Evolutionary conservation across 441 rosid species (phyloP), one percentile per base, ranked within the genome.

Genomic region (Breynia disticha): DNA sequence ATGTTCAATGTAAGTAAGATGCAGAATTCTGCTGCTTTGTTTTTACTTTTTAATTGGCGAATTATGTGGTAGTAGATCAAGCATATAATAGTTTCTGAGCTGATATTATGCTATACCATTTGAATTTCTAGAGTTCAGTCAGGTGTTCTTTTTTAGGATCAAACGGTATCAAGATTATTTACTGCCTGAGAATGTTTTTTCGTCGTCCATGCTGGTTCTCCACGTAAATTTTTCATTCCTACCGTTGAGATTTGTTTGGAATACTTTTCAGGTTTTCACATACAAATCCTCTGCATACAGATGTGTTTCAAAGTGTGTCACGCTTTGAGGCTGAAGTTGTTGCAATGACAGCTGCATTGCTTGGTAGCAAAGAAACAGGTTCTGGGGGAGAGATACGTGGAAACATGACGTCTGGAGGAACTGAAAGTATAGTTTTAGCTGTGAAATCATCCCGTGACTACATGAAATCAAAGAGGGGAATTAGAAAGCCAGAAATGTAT

Each of bases 331-430:
- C 97, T 55, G 97, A 93, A 76, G 89, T 89, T 18, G 95, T 93
- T 18, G 93, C 96, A 66, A 89, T 93, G 97, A 89, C 97, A 28
- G 97, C 90, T 62, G 75, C 90, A n/a, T 63, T 93, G 46, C 81
- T 89, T 28, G 89, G 97, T 46, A 76, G 90, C 42, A 78, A 76
- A 73, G 86, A 80, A 60, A 76, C 74, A 55, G 74, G 71, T 68
- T 84, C 89, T 32, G 96, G 84, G 59, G 95, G 86, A 64, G 84
- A 84, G 73, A 69, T 93, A 43, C 89, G 99, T 41, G 99, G 99
- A 65, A 93, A 89, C 79, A 93, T 93, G 99, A 89, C 99, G 5
- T 87, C 97, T 20, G 99, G 97, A 55, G 97, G 99, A 69, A 86
- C 99, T 48, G 97, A 93, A 55, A 89, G 97, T 71, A 89, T 93